Conservation (phyloP, 2,329 filamentous ascomycete species). For the Simplicillium aogashimaense region DNA sequence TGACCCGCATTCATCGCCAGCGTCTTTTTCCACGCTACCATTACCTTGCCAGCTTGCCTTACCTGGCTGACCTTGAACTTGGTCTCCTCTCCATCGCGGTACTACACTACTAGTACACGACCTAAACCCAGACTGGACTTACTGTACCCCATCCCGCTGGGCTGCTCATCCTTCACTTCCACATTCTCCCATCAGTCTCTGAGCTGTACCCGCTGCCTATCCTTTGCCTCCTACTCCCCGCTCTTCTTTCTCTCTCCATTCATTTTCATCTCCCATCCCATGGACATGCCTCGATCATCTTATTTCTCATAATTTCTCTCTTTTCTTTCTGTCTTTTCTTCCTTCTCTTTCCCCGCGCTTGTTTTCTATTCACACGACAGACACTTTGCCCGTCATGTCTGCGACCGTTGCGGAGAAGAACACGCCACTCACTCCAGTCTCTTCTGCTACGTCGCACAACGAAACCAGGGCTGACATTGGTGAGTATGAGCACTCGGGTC, state of each 20-base stretch:
- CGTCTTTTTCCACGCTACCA: no score
- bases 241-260: not conserved
- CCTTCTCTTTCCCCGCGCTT: not conserved
- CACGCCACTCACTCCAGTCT: constrained; percentile 2
- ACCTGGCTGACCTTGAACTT: no score
- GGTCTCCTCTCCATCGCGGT: no score
- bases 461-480: constrained; percentile 7
- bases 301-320: not conserved
- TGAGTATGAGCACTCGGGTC: not conserved
- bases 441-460: constrained; percentile 6
- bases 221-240: no score
- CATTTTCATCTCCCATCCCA: constrained; percentile 1
- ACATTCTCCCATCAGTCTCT: no score
- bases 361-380: not conserved
- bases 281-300: not conserved
- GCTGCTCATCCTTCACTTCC: no score
- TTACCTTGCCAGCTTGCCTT: no score
- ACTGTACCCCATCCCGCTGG: no score
- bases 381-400: constrained; percentile 5
- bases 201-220: no score
- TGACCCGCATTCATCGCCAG: no score
- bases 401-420: constrained; percentile 6
- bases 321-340: not conserved
- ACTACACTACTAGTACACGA: no score
- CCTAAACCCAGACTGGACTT: no score